Evolutionary conservation across 2,329 filamentous ascomycete species (phyloP).

Genomic region (Phoma sp.): DNA sequence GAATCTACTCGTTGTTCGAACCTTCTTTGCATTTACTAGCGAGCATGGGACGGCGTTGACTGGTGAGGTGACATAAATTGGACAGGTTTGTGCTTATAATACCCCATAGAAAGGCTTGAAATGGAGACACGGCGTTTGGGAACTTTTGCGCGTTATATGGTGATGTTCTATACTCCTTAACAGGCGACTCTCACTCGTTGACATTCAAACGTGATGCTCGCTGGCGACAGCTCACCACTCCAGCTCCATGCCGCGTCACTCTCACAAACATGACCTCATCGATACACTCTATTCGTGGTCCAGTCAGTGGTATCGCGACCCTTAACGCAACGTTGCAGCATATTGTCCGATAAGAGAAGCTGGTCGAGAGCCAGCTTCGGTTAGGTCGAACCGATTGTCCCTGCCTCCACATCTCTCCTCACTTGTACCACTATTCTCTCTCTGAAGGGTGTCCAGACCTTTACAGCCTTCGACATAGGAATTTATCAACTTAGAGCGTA

Average conservation of each 20-base stretch:
- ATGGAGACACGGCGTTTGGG: conserved; percentile 14
- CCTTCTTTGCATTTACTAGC: conserved; percentile 10
- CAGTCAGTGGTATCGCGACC: neutral
- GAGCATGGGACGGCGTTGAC: conserved; percentile 14
- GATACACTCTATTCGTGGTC: neutral
- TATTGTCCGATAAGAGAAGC: neutral
- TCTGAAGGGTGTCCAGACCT: neutral
- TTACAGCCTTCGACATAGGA: neutral
- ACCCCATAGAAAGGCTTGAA: conserved; percentile 17
- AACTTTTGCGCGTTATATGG: neutral
- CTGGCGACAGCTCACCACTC: neutral
- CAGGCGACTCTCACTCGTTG: neutral
- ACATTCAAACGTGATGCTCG: neutral
- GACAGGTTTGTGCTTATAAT: conserved; percentile 14
- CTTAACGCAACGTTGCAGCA: neutral
- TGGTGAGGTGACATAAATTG: conserved; percentile 1
- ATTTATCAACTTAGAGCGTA: neutral
- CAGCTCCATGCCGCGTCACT: neutral
- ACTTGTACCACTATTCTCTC: neutral
- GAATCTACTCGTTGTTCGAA: neutral
- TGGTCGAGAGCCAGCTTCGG: neutral
- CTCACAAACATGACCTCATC: neutral
- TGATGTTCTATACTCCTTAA: neutral
- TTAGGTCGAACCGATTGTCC: neutral
- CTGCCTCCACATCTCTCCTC: neutral